Base-by-base conservation (phyloP, 2,329 filamentous ascomycete species). In the Colletotrichum horii region DNA sequence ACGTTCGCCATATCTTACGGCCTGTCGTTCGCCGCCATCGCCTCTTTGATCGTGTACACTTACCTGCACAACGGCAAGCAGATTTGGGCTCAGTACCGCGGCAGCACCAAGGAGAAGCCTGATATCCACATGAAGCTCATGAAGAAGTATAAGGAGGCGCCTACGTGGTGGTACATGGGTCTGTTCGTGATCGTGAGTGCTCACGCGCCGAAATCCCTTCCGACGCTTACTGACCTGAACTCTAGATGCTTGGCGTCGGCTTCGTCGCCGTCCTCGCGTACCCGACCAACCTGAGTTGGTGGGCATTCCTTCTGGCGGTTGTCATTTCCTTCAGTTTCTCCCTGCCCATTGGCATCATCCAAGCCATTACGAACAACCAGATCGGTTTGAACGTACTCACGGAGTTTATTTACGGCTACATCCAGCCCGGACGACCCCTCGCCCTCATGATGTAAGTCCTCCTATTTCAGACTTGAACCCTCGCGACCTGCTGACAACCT, bases 301-400 rank as follows among this genome's bases (percentile, higher is more conserved):
- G 93, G 93, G 91, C 91, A 0, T 94, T 95, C 78, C 82, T 95
- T 60, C 83, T 95, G 8, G 89, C 93, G 4, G 88, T 95, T 5
- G 84, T 88, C 67, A 92, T 95, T 74, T 90, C 93, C 0, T 90
- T 91, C 71, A 83, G 88, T 11, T 95, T 94, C 81, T 87, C 92
- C 11, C 83, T 95, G 15, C 93, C 93, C 0, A 92, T 93, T 62
- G 92, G 92, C 55, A 94, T 95, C 74, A 91, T 95, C 38, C 89
- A 94, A 79, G 94, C 93, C 48, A 88, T 93, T 6, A 94, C 93
- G 6, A 92, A 94, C 80, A 93, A 93, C 82, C 86, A 94, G 85
- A 92, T 95, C 48, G 93, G 93, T 3, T 86, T 95, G 43, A 95
- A 95, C 77, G 93, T 96, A 30, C 85, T 95, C 77, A 94, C 93